Conservation (phyloP, 2,329 filamentous ascomycete genomes). For the Xylaria sp. region DNA sequence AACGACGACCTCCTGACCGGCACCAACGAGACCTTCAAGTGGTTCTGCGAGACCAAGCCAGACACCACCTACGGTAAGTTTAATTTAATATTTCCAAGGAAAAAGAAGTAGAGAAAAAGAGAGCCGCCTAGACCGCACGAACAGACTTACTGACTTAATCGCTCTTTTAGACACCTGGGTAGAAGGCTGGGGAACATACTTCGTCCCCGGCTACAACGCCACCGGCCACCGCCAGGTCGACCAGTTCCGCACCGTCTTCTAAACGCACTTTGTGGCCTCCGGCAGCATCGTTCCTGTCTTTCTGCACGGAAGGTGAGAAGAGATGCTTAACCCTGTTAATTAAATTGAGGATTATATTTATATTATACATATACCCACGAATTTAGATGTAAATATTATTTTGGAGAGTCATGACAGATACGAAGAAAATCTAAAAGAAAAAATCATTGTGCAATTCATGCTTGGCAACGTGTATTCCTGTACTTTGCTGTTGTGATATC, state of each 20-base stretch:
- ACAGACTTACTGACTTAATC: conserved; percentile 6
- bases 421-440: conserved; percentile 7
- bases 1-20: conserved; percentile 33
- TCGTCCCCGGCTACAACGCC: conserved; percentile 33
- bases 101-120: too few relatives aligned
- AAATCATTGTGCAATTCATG: background rate
- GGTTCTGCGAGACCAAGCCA: conserved; percentile 39
- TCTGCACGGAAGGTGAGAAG: background rate
- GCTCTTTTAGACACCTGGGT: conserved; percentile 34
- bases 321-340: background rate
- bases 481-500: too few relatives aligned
- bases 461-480: background rate
- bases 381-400: conserved; percentile 12
- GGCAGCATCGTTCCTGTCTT: conserved; percentile 2
- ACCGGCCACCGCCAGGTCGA: conserved; percentile 36
- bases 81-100: too few relatives aligned
- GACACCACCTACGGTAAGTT: conserved; percentile 37
- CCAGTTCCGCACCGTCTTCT: conserved; percentile 34
- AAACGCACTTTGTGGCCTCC: background rate
- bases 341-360: conserved; percentile 5
- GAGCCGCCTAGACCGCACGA: background rate
- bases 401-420: background rate
- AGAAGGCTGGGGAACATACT: conserved; percentile 33
- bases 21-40: conserved; percentile 40
- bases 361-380: conserved; percentile 1